A percentile compares a stretch with the other conserved stretches of the same genome.
Evolutionary conservation across 371 early-diverging fungal species (phyloP).

Genomic region (Apophysomyces variabilis): DNA sequence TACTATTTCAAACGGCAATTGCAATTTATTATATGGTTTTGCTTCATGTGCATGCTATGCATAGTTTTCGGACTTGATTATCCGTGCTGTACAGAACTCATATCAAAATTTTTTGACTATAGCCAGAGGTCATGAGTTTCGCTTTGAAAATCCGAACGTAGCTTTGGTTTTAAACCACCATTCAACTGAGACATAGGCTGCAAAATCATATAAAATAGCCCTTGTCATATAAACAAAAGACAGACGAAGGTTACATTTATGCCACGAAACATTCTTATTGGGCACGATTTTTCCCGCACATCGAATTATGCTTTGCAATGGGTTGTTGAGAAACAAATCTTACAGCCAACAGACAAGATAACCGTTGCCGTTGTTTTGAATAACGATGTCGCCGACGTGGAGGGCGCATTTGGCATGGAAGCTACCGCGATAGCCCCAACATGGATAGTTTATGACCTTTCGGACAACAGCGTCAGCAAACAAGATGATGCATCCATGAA

Average conservation of each 20-base stretch:
- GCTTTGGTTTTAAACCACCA: background rate
- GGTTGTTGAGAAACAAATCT: conserved; percentile 23
- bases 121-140: background rate
- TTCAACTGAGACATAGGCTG: background rate
- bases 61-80: no score
- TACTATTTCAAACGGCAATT: no score
- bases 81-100: no score
- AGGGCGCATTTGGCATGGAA: conserved; percentile 39
- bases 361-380: conserved; percentile 30
- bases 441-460: conserved; percentile 26
- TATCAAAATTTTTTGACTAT: background rate
- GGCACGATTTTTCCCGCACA: conserved; percentile 32
- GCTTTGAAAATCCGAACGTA: no score
- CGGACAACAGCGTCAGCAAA: conserved; percentile 23
- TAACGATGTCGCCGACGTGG: conserved; percentile 34
- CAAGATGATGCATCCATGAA: conserved; percentile 30
- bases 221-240: background rate
- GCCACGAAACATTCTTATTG: conserved; percentile 32
- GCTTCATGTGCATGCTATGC: no score
- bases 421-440: conserved; percentile 27
- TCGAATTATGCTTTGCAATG: conserved; percentile 36
- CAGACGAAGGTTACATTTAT: conserved; percentile 1
- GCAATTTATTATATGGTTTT: no score
- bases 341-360: conserved; percentile 30
- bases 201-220: background rate